A percentile compares a stretch with the other conserved stretches of the same genome.
These are phyloP conservation scores for Cladosporium sp. DNA, from an alignment of 2,329 filamentous ascomycete species.

Conservation along the genomic window DNA sequence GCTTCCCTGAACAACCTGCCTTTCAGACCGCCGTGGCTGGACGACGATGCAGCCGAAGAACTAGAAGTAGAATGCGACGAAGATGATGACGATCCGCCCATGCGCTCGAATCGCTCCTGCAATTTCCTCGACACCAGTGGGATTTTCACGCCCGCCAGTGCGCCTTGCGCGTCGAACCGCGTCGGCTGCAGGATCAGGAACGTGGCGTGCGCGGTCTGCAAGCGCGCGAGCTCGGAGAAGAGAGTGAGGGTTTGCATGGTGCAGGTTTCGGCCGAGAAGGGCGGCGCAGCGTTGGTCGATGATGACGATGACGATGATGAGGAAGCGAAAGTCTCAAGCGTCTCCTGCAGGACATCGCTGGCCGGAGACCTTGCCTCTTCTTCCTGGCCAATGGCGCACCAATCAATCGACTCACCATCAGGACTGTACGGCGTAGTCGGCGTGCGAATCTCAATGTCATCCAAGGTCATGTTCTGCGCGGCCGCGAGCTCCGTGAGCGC, in stretches of 20 bases:
- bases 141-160: constrained; percentile 1
- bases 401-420: constrained; percentile 26
- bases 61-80: neutral
- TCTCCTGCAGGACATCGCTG: constrained; percentile 19
- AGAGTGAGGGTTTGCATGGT: constrained; percentile 28
- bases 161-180: constrained; percentile 21
- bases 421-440: constrained; percentile 15
- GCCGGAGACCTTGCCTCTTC: constrained; percentile 17
- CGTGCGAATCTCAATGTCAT: constrained; percentile 26
- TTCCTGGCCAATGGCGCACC: constrained; percentile 30
- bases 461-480: constrained; percentile 18
- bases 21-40: neutral
- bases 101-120: neutral
- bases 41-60: neutral
- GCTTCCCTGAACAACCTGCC: constrained; percentile 8
- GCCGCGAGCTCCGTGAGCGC: constrained; percentile 31
- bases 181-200: constrained; percentile 31
- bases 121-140: neutral
- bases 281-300: constrained; percentile 5
- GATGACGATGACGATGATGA: constrained; percentile 2
- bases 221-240: constrained; percentile 27
- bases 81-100: neutral
- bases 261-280: constrained; percentile 24
- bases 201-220: constrained; percentile 29
- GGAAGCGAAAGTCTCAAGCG: neutral